Base-by-base conservation (phyloP, 2,329 filamentous ascomycete genomes). In the Byssochlamys sp. region DNA sequence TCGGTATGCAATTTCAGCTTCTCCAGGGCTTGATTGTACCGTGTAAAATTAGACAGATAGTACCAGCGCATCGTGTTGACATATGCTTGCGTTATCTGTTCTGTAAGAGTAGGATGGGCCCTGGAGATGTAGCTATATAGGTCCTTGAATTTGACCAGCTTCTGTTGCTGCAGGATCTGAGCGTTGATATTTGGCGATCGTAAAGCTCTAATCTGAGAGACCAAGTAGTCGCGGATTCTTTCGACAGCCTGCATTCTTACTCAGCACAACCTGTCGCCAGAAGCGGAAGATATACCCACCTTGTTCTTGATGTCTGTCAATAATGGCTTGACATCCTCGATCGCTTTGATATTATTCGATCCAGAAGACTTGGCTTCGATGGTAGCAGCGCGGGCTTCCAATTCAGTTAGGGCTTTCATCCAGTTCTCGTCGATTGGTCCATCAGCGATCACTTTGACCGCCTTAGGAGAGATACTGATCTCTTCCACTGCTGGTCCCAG, bases 11-110 rank as follows among this genome's bases (percentile, higher is more conserved):
- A 73, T 67, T 89, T 92, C 59, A 99, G 81, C 71, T 90, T 95
- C 57, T 88, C 86, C 4, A 99, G 79, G 0, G 94, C 86, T 65
- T 86, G 85, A 62, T 88, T 85, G 71, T 99, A 99, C 33, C 92
- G 86, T 2, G 84, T 85, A 69, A 99, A 99, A 71, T 96, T 90
- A 63, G 88, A 94, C 55, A 88, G 76, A 70, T 97, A 97, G 69
- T 99, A 99, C 94, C 94, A 99, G 55, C 91, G 85, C 90, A 99
- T 99, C 0, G 95, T 99, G 71, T 96, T 96, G 77, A 95, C 87
- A 68, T 99, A 99, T 2, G 95, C 94, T 70, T 90, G 88, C 7
- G 86, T 86, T 62, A 99, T 95, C 72, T 99, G 90, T 55, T 91
- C 87, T 7, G 90, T 90, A 4, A 99, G 83, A n/a, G 84, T 80